Conservation (phyloP, 1,284 basidiomycete species). For the Pascua guehoae region DNA sequence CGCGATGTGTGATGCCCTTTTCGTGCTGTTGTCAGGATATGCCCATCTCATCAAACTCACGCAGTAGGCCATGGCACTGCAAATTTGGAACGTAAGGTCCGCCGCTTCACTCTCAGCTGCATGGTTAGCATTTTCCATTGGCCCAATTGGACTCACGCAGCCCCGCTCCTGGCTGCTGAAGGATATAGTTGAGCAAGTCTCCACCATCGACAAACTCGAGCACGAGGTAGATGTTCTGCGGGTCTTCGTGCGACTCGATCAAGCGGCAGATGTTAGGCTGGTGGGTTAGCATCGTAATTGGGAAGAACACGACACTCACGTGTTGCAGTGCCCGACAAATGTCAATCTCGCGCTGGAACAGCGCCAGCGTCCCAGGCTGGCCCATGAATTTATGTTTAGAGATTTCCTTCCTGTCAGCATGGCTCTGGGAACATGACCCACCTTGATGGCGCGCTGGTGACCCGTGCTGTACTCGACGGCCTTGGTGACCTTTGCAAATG, state of each 20-base stretch:
- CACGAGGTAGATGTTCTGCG: slow-evolving; percentile 59
- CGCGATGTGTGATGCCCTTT: slow-evolving; percentile 68
- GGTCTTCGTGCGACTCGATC: slow-evolving; percentile 70
- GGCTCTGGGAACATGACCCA: slow-evolving; percentile 51
- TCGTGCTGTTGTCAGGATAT: slow-evolving; percentile 34
- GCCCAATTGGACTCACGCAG: slow-evolving; percentile 55
- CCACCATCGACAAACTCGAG: slow-evolving; percentile 70
- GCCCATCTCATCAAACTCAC: slow-evolving; percentile 19
- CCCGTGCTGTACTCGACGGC: slow-evolving; percentile 47
- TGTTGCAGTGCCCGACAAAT: slow-evolving; percentile 73
- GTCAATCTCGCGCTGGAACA: slow-evolving; percentile 70
- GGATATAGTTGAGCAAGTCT: slow-evolving; percentile 78
- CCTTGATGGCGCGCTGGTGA: slow-evolving; percentile 47
- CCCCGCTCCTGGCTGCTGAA: slow-evolving; percentile 53
- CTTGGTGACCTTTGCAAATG: slow-evolving; percentile 49
- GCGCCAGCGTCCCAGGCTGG: slow-evolving; percentile 51
- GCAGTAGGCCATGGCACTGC: slow-evolving; percentile 49
- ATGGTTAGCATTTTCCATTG: background rate
- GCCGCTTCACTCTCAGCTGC: slow-evolving; percentile 45
- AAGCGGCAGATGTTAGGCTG: slow-evolving; percentile 73
- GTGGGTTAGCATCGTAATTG: background rate
- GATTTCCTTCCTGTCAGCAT: slow-evolving; percentile 50
- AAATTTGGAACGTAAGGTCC: slow-evolving; percentile 43
- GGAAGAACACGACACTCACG: slow-evolving; percentile 35
- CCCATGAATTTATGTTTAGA: slow-evolving; percentile 49